Percentiles rank a stretch among this genome's conserved stretches.
Evolutionary conservation across 2,329 filamentous ascomycete genomes (phyloP).

Genomic region (Elsinoe australis): DNA sequence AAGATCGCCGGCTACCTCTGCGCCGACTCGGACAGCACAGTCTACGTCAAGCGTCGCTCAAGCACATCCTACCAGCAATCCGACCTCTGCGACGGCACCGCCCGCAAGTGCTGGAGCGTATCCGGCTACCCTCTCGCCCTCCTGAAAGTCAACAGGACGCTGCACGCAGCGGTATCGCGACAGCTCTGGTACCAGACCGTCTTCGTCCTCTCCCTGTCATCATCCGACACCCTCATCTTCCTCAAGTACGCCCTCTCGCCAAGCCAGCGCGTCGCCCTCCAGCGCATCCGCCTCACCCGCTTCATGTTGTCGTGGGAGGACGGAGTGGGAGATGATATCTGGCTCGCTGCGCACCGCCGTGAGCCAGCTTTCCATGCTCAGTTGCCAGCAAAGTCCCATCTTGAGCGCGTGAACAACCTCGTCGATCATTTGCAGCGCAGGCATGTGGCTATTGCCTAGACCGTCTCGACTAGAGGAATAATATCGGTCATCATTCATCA

Average conservation of each 20-base stretch:
- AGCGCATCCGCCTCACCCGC: conserved; percentile 17
- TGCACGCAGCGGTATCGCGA: conserved; percentile 16
- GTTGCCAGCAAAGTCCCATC: not conserved
- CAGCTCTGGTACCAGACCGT: conserved; percentile 18
- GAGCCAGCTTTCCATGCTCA: conserved; percentile 11
- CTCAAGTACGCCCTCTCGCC: conserved; percentile 18
- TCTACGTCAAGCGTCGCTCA: conserved; percentile 13
- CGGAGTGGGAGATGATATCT: conserved; percentile 19
- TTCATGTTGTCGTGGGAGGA: conserved; percentile 19
- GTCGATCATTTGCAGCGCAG: conserved; percentile 14
- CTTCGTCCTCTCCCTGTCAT: conserved; percentile 18
- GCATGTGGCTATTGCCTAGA: conserved; percentile 10
- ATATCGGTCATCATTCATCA: too few species aligned
- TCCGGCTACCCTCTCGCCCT: conserved; percentile 17
- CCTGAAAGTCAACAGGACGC: conserved; percentile 15
- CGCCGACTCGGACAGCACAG: conserved; percentile 12
- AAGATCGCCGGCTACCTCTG: conserved; percentile 16
- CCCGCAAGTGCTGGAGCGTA: conserved; percentile 12
- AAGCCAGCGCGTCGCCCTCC: conserved; percentile 16
- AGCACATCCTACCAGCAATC: conserved; percentile 13
- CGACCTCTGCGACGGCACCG: conserved; percentile 3
- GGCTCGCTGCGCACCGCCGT: conserved; percentile 15
- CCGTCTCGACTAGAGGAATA: too few species aligned
- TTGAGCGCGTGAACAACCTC: conserved; percentile 4
- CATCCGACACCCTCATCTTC: conserved; percentile 19